Evolutionary conservation across 352 stramenopile genomes (phyloP), one percentile per base, ranked within the genome.

Genomic region (Pythium oligandrum): DNA sequence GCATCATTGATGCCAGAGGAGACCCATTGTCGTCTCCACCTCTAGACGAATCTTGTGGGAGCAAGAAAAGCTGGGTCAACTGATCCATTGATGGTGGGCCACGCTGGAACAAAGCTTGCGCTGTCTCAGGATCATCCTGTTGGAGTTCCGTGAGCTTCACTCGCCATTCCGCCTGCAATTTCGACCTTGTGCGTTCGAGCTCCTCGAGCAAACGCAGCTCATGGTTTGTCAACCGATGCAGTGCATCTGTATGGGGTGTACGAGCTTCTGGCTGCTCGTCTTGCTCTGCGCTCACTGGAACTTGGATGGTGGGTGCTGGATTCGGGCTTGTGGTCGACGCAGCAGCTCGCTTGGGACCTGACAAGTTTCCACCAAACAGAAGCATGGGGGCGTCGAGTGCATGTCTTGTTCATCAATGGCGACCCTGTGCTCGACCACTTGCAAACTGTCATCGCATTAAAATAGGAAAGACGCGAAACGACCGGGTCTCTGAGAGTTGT

Each of bases 161-260:
- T 2, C 74, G 61, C 77, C 79, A 88, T 53, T 92, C 78, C 1
- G 69, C 61, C 44, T 88, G 74, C 26, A 92, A 67, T 51, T 80
- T 88, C 33, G 64, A 68, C 0, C 82, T 66, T 31, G 82, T 92
- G 10, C 82, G 67, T 42, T 92, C 78, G n/a, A 92, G 66, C 53
- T 92, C 82, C 34, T 90, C 82, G 5, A 92, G 61, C 45, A 92
- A 55, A 4, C 79, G 75, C 12, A 89, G 59, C 40, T 92, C 82
- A 67, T 92, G 82, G 59, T 90, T 86, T 0, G 78, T 89, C 9
- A 92, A 66, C 0, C 79, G 75, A 40, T 84, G 73, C 9, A 92
- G 66, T 9, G 75, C 65, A 49, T 92, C 82, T 0, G 82, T 79
- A 49, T 83, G 73, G 4, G 78, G 71, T 4, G 77, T 83, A 7